phyloP scores from a whole-genome alignment of 1,139 yeast genomes.

The Suhomyces guaymorum region DNA sequence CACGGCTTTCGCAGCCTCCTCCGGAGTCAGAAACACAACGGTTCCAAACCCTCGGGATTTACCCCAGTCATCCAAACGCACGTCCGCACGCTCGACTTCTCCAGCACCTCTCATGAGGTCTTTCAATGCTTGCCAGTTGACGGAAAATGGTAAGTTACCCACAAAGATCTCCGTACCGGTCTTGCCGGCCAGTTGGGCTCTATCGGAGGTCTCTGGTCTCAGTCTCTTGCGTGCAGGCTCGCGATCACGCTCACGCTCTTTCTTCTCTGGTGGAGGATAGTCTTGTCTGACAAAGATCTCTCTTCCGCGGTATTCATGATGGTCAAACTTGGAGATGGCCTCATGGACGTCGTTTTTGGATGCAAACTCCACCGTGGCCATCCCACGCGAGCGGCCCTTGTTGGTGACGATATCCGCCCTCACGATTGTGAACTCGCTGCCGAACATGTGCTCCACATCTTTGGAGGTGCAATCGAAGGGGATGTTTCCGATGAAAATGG shows the following conservation, averaged over 20 bases:
- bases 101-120: conserved; percentile 82
- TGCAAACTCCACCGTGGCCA: conserved; percentile 90
- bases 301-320: conserved; percentile 69
- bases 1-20: conserved; percentile 64
- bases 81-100: conserved; percentile 76
- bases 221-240: no score
- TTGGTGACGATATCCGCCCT: conserved; percentile 87
- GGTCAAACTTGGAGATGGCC: conserved; percentile 75
- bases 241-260: conserved; percentile 22
- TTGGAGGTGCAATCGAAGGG: conserved; percentile 64
- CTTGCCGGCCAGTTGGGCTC: conserved; percentile 16
- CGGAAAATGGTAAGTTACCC: conserved; percentile 78
- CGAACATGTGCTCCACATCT: conserved; percentile 61
- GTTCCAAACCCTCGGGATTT: conserved; percentile 87
- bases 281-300: conserved; percentile 90
- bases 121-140: conserved; percentile 82
- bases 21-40: conserved; percentile 59
- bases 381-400: conserved; percentile 84
- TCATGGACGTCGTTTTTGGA: conserved; percentile 65
- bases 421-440: conserved; percentile 67
- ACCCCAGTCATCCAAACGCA: conserved; percentile 67
- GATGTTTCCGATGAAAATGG: conserved; percentile 72
- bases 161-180: conserved; percentile 74
- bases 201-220: conserved; percentile 14
- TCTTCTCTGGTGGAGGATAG: conserved; percentile 69